phyloP scores from a whole-genome alignment of 2,329 filamentous ascomycete species.

The Phaeosphaeriaceae sp. region DNA sequence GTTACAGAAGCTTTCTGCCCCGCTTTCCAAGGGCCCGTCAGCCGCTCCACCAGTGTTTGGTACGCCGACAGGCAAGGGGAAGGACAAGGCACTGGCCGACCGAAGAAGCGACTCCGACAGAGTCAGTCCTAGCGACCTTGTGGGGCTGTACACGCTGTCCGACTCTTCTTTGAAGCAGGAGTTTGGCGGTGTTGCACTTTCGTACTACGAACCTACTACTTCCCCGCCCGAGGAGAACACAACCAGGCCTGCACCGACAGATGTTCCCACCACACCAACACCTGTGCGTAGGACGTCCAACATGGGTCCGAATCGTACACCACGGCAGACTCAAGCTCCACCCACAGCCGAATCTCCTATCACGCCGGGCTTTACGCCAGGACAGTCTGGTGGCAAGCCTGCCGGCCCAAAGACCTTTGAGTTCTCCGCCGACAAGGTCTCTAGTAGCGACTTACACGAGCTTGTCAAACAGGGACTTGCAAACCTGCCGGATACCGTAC shows the following conservation, averaged over 20 bases:
- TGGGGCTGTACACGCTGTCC: conserved; percentile 67
- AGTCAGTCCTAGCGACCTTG: conserved; percentile 68
- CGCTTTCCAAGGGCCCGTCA: conserved; percentile 74
- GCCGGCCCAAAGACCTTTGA: conserved; percentile 60
- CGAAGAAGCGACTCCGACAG: conserved; percentile 43
- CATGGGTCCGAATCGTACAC: conserved; percentile 58
- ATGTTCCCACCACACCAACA: conserved; percentile 73
- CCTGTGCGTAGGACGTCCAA: conserved; percentile 72
- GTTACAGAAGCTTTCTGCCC: conserved; percentile 81
- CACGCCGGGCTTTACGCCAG: conserved; percentile 52
- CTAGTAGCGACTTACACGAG: conserved; percentile 50
- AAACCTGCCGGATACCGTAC: conserved; percentile 73
- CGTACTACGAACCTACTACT: conserved; percentile 71
- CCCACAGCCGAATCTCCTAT: conserved; percentile 58
- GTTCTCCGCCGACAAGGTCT: conserved; percentile 61
- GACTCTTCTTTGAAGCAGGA: conserved; percentile 67
- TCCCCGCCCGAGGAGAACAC: conserved; percentile 32
- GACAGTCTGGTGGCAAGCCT: conserved; percentile 32
- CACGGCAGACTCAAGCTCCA: conserved; percentile 54
- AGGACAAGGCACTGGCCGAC: conserved; percentile 69
- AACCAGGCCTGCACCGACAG: conserved; percentile 30
- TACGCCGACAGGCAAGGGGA: conserved; percentile 71
- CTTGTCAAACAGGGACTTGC: conserved; percentile 52
- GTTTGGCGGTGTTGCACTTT: conserved; percentile 81
- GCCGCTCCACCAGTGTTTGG: conserved; percentile 59